Evolutionary conservation across 2,329 filamentous ascomycete genomes (phyloP), one percentile per base, ranked within the genome.

Genomic region (Fusarium bulbicola): DNA sequence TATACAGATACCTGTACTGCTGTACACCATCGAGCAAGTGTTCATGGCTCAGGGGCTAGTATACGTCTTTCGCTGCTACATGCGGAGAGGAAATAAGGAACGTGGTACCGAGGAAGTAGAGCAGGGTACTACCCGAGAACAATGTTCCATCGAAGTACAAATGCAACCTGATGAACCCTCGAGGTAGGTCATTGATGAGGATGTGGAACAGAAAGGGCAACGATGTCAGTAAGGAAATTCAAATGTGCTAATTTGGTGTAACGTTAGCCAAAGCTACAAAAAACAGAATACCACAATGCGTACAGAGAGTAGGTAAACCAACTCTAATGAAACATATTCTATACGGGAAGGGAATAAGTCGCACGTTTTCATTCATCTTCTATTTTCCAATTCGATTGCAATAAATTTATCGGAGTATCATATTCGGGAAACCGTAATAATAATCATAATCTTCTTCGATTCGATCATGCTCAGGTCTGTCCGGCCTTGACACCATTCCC

Each of bases 1-100:
- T 73, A 86, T 92, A 50, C 88, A 91, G 77, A 88, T 92, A 36
- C 90, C 91, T 0, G 88, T 92, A 21, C 82, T 92, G 43, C 83
- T 92, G 21, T 92, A 89, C 64, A 87, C 86, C 1, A 88, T 90
- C 30, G 89, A 91, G 74, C 86, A 90, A 78, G 81, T 85, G 0
- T 86, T 85, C 20, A 79, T 86, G 71, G 85, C 85, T 3, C 85
- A 86, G 68, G 78, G 82, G 16, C 65, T 86, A 14, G 84, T 86
- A 0, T 84, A 85, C 52, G 80, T 86, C 52, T 88, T 88, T 75
- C 83, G 80, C 67, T 82, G 84, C 80, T 87, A 85, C 70, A 73
- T 87, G 46, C 62, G 76, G 11, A 62, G 72, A 32, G 75, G 74
- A 7, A 42, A 49, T 20, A 81, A 81, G 71, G 65, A 64, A 9